Base-by-base conservation (phyloP, 768 basidiomycete genomes). In the Lactarius akahatsu region DNA sequence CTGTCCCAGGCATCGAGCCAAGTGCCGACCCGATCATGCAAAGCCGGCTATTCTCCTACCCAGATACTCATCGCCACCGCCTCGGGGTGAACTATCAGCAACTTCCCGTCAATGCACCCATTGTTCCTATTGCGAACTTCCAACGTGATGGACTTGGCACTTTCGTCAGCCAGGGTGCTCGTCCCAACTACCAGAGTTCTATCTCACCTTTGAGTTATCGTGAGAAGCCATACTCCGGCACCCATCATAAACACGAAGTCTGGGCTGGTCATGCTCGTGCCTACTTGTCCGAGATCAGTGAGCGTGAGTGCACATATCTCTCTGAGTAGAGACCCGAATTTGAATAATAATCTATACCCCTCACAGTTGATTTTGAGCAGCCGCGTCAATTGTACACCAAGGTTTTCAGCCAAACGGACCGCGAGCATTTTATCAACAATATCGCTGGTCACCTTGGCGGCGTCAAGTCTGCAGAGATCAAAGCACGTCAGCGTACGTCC, bases 1-100 rank as follows among this genome's bases (percentile, higher is more conserved):
- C 86, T 58, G 76, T 96, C 11, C 92, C 91, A 1, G 96, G 94
- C 77, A 85, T 95, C 70, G 96, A 97, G 80, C 85, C 94, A 47
- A 89, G 91, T 4, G 85, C 88, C 26, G 96, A 98, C 78, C 96
- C 96, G 28, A 92, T 98, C 71, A 83, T 98, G 70, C 95, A 98
- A 75, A 90, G 91, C 26, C 92, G 96, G 62, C 85, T 97, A 57
- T 98, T 97, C 87, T 92, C 93, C 4, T 98, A 98, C 82, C 89
- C 90, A 4, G 91, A 93, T 74, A 92, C 91, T 43, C 91, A 92
- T 75, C 89, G 91, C 65, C 87, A 92, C 79, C 89, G 91, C 74
- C 88, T 92, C 38, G 91, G 91, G 43, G 71, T 74, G 62, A 93
- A 93, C 80, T 91, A 92, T 79, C 83, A 88, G 73, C 91, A 96